These are phyloP conservation scores for Solanum sitiens DNA, from an alignment of 257 asterid genomes.

Conservation along the genomic window DNA sequence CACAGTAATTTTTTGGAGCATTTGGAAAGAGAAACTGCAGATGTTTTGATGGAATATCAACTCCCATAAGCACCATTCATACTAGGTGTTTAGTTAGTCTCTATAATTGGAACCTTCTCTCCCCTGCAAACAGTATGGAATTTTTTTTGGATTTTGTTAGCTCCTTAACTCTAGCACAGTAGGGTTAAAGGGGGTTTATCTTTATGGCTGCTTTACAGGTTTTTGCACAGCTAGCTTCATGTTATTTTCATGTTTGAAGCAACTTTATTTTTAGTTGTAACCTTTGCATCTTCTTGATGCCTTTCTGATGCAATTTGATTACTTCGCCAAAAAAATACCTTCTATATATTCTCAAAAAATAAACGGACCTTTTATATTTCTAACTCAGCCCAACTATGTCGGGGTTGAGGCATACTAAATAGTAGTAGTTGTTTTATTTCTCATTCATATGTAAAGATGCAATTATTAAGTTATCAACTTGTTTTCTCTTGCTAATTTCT, in stretches of 20 bases:
- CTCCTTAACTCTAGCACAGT: background rate
- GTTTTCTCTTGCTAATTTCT: background rate
- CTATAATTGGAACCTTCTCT: background rate
- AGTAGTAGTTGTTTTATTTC: background rate
- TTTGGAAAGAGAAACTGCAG: background rate
- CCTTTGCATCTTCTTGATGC: background rate
- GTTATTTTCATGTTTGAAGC: background rate
- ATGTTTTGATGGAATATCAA: background rate
- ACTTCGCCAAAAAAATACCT: background rate
- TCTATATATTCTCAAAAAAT: background rate
- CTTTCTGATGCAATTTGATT: background rate
- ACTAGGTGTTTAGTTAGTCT: background rate
- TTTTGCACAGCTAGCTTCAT: background rate
- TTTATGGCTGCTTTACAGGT: background rate
- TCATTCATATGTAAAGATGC: background rate
- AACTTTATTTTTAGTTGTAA: background rate
- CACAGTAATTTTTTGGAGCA: background rate
- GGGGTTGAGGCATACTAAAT: background rate
- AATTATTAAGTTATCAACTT: background rate
- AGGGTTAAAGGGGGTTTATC: background rate
- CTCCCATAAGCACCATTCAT: background rate
- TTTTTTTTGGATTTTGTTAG: background rate
- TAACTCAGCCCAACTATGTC: background rate
- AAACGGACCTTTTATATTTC: background rate
- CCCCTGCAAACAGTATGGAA: background rate